These are phyloP conservation scores for Malassezia pachydermatis DNA, from an alignment of 1,284 basidiomycete genomes.

Conservation along the genomic window DNA sequence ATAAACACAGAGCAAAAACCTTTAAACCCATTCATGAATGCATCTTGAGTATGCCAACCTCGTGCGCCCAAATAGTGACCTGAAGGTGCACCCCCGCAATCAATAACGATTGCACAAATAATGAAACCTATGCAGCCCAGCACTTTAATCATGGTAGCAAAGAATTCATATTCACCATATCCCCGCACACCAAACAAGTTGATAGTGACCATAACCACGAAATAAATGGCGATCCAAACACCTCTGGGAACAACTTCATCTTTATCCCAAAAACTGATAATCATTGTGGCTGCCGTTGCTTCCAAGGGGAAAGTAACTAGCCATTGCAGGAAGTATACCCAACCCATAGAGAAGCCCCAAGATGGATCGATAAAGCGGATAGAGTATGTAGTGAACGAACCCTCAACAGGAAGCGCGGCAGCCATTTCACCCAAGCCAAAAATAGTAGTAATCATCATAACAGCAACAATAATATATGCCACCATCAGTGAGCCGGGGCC, in stretches of 20 bases:
- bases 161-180: conserved; percentile 44
- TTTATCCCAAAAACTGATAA: conserved; percentile 39
- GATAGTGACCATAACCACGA: conserved; percentile 32
- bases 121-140: conserved; percentile 42
- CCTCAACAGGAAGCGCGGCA: conserved; percentile 38
- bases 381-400: conserved; percentile 43
- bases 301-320: conserved; percentile 40
- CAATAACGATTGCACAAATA: conserved; percentile 40
- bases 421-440: conserved; percentile 47
- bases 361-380: conserved; percentile 44
- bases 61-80: conserved; percentile 23
- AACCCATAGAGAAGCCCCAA: conserved; percentile 42
- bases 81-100: conserved; percentile 35
- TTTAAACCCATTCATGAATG: conserved; percentile 31
- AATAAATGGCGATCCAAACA: conserved; percentile 37
- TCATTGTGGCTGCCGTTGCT: conserved; percentile 38
- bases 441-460: conserved; percentile 48
- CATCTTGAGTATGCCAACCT: conserved; percentile 20
- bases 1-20: conserved; percentile 31
- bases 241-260: conserved; percentile 24
- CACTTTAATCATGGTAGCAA: conserved; percentile 40
- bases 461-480: conserved; percentile 39
- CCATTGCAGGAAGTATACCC: conserved; percentile 46
- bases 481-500: conserved; percentile 51
- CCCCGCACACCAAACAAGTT: conserved; percentile 44